These are phyloP conservation scores for Podospora comata DNA, from an alignment of 495 filamentous ascomycete species.

Conservation along the genomic window DNA sequence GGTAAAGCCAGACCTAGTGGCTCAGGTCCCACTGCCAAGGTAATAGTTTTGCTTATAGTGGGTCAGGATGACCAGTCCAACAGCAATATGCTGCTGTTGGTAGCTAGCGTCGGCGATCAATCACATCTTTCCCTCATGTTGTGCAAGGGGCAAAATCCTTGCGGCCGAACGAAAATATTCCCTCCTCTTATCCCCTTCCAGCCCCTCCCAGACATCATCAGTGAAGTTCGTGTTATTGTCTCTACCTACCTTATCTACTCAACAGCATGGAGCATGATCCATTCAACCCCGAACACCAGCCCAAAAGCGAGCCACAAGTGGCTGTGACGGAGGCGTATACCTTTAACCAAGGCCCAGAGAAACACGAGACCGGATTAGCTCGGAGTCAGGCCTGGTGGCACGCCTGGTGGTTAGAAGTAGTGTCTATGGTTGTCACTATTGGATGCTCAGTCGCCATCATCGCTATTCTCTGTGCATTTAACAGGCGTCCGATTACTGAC, in stretches of 20 bases:
- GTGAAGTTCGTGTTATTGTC: not conserved
- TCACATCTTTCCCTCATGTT: not conserved
- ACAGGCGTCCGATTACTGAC: not conserved
- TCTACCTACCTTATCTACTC: not conserved
- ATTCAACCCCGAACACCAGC: not conserved
- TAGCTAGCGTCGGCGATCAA: not conserved
- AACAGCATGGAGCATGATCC: not conserved
- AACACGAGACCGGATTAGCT: not conserved
- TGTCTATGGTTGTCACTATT: not conserved
- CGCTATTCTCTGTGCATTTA: not conserved
- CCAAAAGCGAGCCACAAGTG: not conserved
- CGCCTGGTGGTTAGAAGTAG: conserved; percentile 2
- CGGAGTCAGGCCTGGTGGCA: not conserved
- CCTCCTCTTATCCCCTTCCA: not conserved
- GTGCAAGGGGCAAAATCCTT: not conserved
- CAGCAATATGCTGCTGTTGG: not conserved
- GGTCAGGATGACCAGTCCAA: no score
- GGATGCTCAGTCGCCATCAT: conserved; percentile 1
- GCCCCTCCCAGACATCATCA: not conserved
- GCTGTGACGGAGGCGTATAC: not conserved
- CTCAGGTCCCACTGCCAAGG: no score
- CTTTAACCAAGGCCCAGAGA: not conserved
- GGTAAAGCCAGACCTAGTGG: no score
- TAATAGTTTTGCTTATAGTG: no score
- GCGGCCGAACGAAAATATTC: not conserved